Percentiles rank a stretch among this genome's conserved stretches.
Evolutionary conservation across 345 rosid genomes (phyloP).

Genomic region (Salix caprea): DNA sequence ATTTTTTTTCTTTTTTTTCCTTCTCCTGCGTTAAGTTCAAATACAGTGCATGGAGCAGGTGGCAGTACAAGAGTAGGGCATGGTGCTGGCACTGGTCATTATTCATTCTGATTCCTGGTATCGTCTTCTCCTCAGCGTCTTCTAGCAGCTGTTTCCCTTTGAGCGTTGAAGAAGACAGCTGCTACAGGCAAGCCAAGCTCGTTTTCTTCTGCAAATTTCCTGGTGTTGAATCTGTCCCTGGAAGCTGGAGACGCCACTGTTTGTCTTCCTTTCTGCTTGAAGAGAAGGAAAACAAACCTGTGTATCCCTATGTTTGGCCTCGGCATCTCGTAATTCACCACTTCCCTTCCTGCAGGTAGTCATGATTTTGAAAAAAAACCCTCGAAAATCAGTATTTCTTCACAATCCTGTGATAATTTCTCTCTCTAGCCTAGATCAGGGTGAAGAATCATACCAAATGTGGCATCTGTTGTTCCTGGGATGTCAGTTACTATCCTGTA

Average conservation of each 20-base stretch:
- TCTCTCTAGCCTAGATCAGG: neutral
- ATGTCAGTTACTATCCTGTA: slow-evolving; percentile 90
- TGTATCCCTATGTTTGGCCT: slow-evolving; percentile 94
- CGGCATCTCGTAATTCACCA: slow-evolving; percentile 81
- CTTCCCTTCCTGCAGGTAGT: slow-evolving; percentile 54
- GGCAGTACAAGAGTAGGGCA: neutral
- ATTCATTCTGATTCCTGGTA: neutral
- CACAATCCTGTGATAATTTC: neutral
- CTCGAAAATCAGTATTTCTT: too few species aligned
- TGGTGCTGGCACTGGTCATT: neutral
- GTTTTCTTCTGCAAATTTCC: slow-evolving; percentile 69
- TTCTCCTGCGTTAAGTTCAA: neutral
- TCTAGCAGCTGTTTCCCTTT: slow-evolving; percentile 94
- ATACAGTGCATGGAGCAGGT: neutral
- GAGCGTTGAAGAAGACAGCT: slow-evolving; percentile 87
- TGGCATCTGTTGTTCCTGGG: slow-evolving; percentile 90
- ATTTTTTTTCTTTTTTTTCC: neutral
- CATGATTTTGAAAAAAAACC: neutral
- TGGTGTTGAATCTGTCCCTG: slow-evolving; percentile 63
- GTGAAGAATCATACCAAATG: slow-evolving; percentile 59
- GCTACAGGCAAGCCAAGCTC: slow-evolving; percentile 80
- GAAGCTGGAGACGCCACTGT: slow-evolving; percentile 46
- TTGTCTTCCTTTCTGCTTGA: slow-evolving; percentile 70
- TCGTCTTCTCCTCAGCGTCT: slow-evolving; percentile 43
- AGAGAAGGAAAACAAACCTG: slow-evolving; percentile 75